These are phyloP conservation scores for Boletus rufocinnamomeus DNA, from an alignment of 768 basidiomycete species.

Conservation along the genomic window DNA sequence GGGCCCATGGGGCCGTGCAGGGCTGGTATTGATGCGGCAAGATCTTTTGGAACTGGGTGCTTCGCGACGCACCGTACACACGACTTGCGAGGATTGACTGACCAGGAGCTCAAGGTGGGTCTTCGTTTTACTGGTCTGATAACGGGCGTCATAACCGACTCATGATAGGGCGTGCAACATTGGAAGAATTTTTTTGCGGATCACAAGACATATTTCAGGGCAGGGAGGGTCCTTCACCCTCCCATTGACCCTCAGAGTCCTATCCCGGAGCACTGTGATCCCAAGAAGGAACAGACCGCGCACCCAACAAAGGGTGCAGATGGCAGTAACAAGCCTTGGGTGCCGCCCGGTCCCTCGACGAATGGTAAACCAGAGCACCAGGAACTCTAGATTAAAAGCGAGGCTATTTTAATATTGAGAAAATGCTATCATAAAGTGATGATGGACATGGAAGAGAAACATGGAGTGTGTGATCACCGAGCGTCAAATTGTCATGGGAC, in stretches of 20 bases:
- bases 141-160: neutral
- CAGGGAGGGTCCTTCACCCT: constrained; percentile 74
- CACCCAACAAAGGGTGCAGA: constrained; percentile 34
- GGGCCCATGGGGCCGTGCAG: constrained; percentile 40
- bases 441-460: constrained; percentile 26
- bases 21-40: constrained; percentile 85
- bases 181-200: constrained; percentile 91
- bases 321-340: constrained; percentile 31
- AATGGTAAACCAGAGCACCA: constrained; percentile 19
- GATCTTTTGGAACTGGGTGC: constrained; percentile 93
- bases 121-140: neutral
- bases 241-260: constrained; percentile 77
- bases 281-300: constrained; percentile 49
- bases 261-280: constrained; percentile 73
- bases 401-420: constrained; percentile 13
- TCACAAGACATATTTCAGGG: constrained; percentile 75
- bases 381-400: constrained; percentile 34
- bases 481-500: neutral
- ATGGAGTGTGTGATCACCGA: constrained; percentile 22
- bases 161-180: constrained; percentile 65
- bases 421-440: constrained; percentile 22
- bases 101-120: constrained; percentile 69
- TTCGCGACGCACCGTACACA: constrained; percentile 90
- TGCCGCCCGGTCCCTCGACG: constrained; percentile 18
- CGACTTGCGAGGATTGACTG: constrained; percentile 80